Evolutionary conservation across 306 rosid species (phyloP), one percentile per base, ranked within the genome.

Genomic region (Cucurbita maxima): DNA sequence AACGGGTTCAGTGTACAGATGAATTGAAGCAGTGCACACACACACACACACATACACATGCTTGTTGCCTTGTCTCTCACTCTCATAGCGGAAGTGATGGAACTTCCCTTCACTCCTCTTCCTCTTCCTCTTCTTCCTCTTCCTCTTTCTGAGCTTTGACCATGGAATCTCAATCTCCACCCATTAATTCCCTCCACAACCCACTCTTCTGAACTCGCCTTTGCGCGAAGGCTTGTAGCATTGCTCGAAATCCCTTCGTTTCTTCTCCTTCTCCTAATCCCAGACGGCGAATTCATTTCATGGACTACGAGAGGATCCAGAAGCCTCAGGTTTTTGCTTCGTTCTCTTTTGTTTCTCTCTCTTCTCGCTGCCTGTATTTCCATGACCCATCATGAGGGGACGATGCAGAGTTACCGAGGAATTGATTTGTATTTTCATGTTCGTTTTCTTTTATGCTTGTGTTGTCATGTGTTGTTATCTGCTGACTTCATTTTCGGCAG

Each of bases 251-350:
- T 20, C 67, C 40, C 48, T 37, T 38, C 9, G 38, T 13, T 52
- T 50, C 58, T 70, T 70, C 74, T 69, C 7, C 36, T 56, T 36
- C 61, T 48, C 8, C 18, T 5, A 56, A 72, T 71, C 44, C 15
- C 7, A 22, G 16, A 50, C 56, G 2, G 8, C 34, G 16, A 30
- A 16, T 59, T 59, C 7, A 3, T 75, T 66, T 14, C 43, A 94
- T 94, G 98, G 98, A 90, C 64, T 94, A 94, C 76, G 90, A 90
- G 80, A 86, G 96, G 94, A 94, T 94, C 89, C 96, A 85, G 76
- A 90, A 94, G 82, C 88, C 97, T 79, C 97, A 86, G 97, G 94
- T 92, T 72, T 40, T 69, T 80, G 22, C 67, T 22, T 59, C 44
- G 38, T 47, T 76, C 56, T 59, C 66, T 75, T 25, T 36, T 45